Conservation (phyloP, 2,329 filamentous ascomycete species). For the Cladophialophora chaetospira region DNA sequence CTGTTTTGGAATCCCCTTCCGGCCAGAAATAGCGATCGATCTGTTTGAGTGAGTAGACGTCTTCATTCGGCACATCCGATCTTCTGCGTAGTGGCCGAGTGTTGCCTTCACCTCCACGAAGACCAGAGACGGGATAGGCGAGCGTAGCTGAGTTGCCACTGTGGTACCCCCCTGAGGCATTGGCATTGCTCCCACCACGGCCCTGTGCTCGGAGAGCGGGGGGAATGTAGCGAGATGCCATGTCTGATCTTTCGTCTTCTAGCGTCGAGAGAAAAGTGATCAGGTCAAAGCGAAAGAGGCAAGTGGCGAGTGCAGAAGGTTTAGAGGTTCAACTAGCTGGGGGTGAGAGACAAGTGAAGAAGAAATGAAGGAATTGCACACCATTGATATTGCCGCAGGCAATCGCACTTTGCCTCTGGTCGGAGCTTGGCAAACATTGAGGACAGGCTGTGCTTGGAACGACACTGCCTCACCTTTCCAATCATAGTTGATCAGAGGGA, state of each 20-base stretch:
- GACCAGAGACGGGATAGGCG: background rate
- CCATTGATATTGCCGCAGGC: background rate
- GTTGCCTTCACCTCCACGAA: background rate
- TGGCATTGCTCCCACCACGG: background rate
- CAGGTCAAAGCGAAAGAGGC: no score
- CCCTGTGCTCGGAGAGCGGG: background rate
- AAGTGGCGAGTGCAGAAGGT: no score
- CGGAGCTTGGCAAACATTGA: background rate
- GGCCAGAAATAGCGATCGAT: constrained; percentile 16
- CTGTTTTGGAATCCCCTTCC: background rate
- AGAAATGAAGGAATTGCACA: background rate
- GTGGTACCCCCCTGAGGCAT: background rate
- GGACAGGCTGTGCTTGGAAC: background rate
- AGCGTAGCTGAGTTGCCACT: background rate
- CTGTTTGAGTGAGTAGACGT: background rate
- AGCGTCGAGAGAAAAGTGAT: no score
- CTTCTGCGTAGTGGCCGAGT: background rate
- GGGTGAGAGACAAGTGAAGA: background rate
- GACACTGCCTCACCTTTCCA: background rate
- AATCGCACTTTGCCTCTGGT: background rate
- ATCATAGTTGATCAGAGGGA: background rate
- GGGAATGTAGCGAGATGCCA: constrained; percentile 5
- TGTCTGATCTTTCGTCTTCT: no score
- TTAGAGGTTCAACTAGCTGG: no score
- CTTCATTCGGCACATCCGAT: background rate